Evolutionary conservation across 768 basidiomycete genomes (phyloP).

Genomic region (Russula earlei): DNA sequence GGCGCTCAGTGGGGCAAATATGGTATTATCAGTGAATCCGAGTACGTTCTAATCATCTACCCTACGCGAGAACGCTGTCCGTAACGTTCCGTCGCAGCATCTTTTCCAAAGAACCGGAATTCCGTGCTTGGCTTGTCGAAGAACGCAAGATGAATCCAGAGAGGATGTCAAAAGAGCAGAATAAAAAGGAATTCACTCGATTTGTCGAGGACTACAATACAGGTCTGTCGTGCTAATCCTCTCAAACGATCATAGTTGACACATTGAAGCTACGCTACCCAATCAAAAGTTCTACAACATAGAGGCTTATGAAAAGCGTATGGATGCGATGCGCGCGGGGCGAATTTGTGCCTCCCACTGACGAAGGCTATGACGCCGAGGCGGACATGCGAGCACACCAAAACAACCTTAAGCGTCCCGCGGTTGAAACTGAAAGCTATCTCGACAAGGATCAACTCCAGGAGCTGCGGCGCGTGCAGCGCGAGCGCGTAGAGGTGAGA

Average conservation of each 20-base stretch:
- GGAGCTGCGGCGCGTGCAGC: constrained; percentile 76
- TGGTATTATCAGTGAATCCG: constrained; percentile 75
- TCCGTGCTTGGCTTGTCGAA: constrained; percentile 88
- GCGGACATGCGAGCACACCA: constrained; percentile 76
- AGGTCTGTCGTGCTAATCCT: constrained; percentile 35
- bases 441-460: constrained; percentile 70
- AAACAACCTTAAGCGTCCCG: constrained; percentile 58
- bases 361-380: constrained; percentile 70
- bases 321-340: constrained; percentile 80
- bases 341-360: constrained; percentile 62
- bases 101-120: constrained; percentile 76
- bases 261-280: constrained; percentile 66
- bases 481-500: constrained; percentile 72
- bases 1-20: constrained; percentile 90
- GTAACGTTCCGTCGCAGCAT: constrained; percentile 39
- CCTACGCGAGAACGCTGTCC: background rate
- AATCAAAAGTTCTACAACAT: constrained; percentile 96
- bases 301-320: constrained; percentile 73
- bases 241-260: background rate
- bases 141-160: constrained; percentile 89
- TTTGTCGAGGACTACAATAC: constrained; percentile 84
- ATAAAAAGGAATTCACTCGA: constrained; percentile 72
- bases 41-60: constrained; percentile 42
- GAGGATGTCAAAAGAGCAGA: constrained; percentile 75
- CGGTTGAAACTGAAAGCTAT: constrained; percentile 60